Percentiles rank a stretch among this genome's conserved stretches.
Conservation (phyloP, 2,329 filamentous ascomycete genomes). For the Calonectria crousiana region DNA sequence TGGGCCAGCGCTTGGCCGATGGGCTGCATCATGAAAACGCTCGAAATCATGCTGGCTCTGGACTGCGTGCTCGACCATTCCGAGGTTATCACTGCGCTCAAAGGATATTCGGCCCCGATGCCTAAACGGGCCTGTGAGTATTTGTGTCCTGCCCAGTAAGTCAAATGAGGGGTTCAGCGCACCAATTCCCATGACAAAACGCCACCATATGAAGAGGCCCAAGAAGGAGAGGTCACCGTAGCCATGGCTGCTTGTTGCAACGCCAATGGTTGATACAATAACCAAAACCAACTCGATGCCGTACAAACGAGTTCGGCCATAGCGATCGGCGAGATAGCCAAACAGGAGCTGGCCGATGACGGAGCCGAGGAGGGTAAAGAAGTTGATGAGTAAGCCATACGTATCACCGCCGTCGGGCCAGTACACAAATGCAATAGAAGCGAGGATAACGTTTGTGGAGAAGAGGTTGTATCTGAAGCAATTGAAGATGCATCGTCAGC, state of each 20-base stretch:
- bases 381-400: constrained; percentile 62
- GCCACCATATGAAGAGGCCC: constrained; percentile 65
- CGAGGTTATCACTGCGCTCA: constrained; percentile 75
- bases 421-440: constrained; percentile 65
- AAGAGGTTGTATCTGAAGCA: constrained; percentile 63
- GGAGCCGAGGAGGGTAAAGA: constrained; percentile 65
- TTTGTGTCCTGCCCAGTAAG: constrained; percentile 6
- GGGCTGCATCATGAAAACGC: constrained; percentile 78
- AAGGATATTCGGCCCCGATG: constrained; percentile 76
- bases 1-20: constrained; percentile 75
- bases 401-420: constrained; percentile 60
- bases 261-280: constrained; percentile 68
- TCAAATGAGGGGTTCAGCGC: constrained; percentile 27
- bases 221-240: constrained; percentile 64
- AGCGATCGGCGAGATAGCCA: constrained; percentile 66
- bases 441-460: constrained; percentile 66
- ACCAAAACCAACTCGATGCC: constrained; percentile 69
- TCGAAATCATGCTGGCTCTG: constrained; percentile 75
- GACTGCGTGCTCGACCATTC: constrained; percentile 74
- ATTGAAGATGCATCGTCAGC: constrained; percentile 11
- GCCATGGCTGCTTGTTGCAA: constrained; percentile 64
- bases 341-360: constrained; percentile 65
- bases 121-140: constrained; percentile 50
- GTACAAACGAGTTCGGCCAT: constrained; percentile 67
- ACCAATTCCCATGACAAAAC: constrained; percentile 68